Base-by-base conservation (phyloP, 768 basidiomycete genomes). In the Russula sp. region DNA sequence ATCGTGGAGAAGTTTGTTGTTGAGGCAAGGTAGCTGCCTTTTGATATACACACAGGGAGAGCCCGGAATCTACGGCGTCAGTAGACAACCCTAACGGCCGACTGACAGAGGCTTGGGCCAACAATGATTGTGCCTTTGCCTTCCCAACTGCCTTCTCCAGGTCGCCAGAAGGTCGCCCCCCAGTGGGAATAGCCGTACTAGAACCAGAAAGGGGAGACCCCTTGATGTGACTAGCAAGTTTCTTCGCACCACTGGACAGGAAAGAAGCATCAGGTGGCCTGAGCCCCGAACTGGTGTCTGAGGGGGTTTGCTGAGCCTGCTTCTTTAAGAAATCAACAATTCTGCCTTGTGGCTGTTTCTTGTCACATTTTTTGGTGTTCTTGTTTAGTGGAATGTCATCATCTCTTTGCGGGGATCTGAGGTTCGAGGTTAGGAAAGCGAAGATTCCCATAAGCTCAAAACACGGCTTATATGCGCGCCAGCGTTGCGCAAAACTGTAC, bases 261-360 rank as follows among this genome's bases (percentile, higher is more conserved):
- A 41, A 34, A 29, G 45, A 9, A 51, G 16, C 35, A 13, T 54
- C 39, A 36, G n/a, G 34, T 9, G 65, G 65, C 45, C 47, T 56
- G 41, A 66, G 46, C 20, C 65, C 63, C 3, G 39, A 54, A 34
- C 22, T 25, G 14, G 59, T 29, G 16, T 36, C 16, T 11, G 41
- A 39, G n/a, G 65, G 7, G 25, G 39, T 49, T 35, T 59, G 67
- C 39, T 71, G 61, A 4, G 74, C 71, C 69, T 79, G 80, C 54
- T 71, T 75, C 68, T 74, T 78, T 69, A 83, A 80, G 2, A 75
- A 73, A 50, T 82, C 80, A 34, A 78, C 71, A 38, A 83, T 79
- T 6, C 66, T 67, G 52, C 74, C 76, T 46, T 62, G 43, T 11
- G 68, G 68, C 2, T 62, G 51, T 48, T 63, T 70, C 25, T 64